phyloP scores from a whole-genome alignment of 306 rosid species.

The Geum urbanum region DNA sequence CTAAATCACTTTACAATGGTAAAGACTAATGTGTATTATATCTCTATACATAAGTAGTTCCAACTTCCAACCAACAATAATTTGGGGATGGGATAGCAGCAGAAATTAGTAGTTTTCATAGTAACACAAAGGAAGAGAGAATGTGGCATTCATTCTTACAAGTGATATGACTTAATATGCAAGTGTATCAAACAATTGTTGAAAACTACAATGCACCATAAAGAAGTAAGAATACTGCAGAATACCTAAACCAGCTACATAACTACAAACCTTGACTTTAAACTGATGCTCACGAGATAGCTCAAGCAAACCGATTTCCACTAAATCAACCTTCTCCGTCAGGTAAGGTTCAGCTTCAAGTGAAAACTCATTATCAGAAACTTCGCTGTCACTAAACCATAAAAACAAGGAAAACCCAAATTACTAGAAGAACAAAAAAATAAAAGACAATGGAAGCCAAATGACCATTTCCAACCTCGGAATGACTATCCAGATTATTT shows the following conservation, averaged over 20 bases:
- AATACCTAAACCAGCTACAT: slow-evolving; percentile 11
- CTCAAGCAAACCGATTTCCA: slow-evolving; percentile 63
- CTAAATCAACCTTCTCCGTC: slow-evolving; percentile 58
- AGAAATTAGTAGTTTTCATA: not conserved
- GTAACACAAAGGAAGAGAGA: not conserved
- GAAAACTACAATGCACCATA: not conserved
- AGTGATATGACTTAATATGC: not conserved
- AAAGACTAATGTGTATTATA: not conserved
- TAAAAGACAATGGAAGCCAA: not conserved
- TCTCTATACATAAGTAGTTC: slow-evolving; percentile 1
- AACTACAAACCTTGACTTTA: slow-evolving; percentile 48
- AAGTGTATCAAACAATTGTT: not conserved
- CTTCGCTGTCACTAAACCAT: slow-evolving; percentile 52
- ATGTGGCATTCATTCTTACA: not conserved
- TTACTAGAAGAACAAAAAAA: not conserved
- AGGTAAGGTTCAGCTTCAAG: slow-evolving; percentile 47
- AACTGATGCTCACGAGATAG: slow-evolving; percentile 58
- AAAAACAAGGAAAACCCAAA: slow-evolving; percentile 11
- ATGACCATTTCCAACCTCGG: no score
- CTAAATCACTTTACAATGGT: not conserved
- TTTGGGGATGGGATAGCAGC: slow-evolving; percentile 4
- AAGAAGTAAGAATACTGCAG: not conserved
- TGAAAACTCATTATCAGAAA: slow-evolving; percentile 41
- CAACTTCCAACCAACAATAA: not conserved
- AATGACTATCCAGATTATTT: not conserved